These are phyloP conservation scores for Pisolithus marmoratus DNA, from an alignment of 768 basidiomycete genomes.

Conservation along the genomic window DNA sequence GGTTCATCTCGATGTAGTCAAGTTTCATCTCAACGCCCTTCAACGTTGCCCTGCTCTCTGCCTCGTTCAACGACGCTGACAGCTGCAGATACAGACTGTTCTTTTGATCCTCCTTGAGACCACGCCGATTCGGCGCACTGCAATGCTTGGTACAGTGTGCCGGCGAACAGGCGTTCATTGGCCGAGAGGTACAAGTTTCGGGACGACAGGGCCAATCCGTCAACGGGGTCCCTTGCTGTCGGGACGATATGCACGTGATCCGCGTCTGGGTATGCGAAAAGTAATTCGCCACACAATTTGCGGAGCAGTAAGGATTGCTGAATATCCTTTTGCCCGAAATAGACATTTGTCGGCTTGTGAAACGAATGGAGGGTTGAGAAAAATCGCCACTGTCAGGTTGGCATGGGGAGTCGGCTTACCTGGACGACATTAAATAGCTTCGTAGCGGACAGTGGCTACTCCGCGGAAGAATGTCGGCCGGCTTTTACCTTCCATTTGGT, in stretches of 20 bases:
- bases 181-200: slow-evolving; percentile 78
- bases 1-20: slow-evolving; percentile 90
- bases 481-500: slow-evolving; percentile 88
- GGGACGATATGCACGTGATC: slow-evolving; percentile 81
- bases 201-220: slow-evolving; percentile 82
- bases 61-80: slow-evolving; percentile 33
- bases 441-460: slow-evolving; percentile 88
- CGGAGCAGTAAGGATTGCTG: slow-evolving; percentile 89
- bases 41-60: slow-evolving; percentile 23
- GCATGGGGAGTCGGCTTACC: slow-evolving; percentile 38
- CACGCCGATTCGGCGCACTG: slow-evolving; percentile 51
- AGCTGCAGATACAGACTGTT: slow-evolving; percentile 43
- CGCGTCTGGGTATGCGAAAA: slow-evolving; percentile 70
- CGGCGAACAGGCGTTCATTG: slow-evolving; percentile 57
- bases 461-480: slow-evolving; percentile 93
- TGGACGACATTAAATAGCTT: slow-evolving; percentile 93
- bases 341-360: slow-evolving; percentile 77
- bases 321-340: slow-evolving; percentile 98
- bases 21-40: slow-evolving; percentile 50
- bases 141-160: slow-evolving; percentile 65
- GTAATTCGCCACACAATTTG: slow-evolving; percentile 70
- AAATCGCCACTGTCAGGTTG: too few relatives aligned
- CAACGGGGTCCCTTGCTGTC: slow-evolving; percentile 62
- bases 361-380: background rate
- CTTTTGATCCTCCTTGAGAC: slow-evolving; percentile 45